Conservation (phyloP, 768 basidiomycete genomes). For the Agaricus sinodeliciosus region DNA sequence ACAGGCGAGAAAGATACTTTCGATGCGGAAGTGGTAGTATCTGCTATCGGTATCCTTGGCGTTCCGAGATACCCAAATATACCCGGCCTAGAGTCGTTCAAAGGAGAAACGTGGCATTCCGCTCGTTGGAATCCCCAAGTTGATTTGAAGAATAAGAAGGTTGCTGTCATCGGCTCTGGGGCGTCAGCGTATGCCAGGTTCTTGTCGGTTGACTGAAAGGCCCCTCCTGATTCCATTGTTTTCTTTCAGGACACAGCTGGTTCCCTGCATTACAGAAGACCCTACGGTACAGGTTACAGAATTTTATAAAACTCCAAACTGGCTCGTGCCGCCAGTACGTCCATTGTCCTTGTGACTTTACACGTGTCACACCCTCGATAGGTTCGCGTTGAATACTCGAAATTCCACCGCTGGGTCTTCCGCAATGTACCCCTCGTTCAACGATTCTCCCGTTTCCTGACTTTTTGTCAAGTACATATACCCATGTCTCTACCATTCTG, state of each 20-base stretch:
- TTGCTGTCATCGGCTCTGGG: conserved; percentile 57
- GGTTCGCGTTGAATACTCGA: conserved; percentile 14
- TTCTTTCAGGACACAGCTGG: conserved; percentile 39
- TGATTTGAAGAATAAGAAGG: conserved; percentile 35
- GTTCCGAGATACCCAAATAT: conserved; percentile 32
- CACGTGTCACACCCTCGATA: background rate
- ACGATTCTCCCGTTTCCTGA: background rate
- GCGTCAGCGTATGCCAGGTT: conserved; percentile 39
- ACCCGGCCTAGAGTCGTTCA: conserved; percentile 31
- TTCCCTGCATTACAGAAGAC: conserved; percentile 36
- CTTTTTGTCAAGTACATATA: background rate
- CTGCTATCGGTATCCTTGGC: conserved; percentile 43
- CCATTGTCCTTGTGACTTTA: background rate
- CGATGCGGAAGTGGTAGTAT: conserved; percentile 42
- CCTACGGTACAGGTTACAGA: conserved; percentile 35
- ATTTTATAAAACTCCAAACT: conserved; percentile 44
- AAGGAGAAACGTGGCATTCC: conserved; percentile 47
- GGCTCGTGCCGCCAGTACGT: conserved; percentile 40
- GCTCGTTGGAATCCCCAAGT: conserved; percentile 39
- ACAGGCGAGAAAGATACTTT: conserved; percentile 23
- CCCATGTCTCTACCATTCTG: background rate
- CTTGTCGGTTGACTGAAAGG: background rate
- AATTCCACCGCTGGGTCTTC: conserved; percentile 12
- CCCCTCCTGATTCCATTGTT: background rate
- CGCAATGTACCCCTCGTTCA: conserved; percentile 9